phyloP scores from a whole-genome alignment of 1,284 basidiomycete species.

The Fomitopsis schrenkii region DNA sequence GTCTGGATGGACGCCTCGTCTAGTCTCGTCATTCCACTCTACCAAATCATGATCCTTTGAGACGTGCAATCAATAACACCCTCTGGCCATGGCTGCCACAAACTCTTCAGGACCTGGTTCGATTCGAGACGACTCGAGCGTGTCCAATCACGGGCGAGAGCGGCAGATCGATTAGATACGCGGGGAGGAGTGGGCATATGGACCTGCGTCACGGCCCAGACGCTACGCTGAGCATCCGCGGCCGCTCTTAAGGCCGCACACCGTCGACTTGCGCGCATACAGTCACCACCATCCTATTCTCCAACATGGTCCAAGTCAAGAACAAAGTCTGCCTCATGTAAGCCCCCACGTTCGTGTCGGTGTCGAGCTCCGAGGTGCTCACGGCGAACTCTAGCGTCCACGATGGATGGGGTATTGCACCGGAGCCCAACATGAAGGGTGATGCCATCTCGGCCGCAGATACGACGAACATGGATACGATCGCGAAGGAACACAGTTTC shows the following conservation, averaged over 20 bases:
- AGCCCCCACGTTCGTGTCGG: conserved; percentile 18
- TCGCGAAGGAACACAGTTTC: conserved; percentile 73
- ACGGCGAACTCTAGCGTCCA: conserved; percentile 61
- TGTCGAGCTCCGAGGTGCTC: background rate
- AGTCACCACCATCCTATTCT: background rate
- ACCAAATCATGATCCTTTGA: too few species aligned
- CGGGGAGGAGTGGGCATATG: background rate
- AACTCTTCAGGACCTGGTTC: background rate
- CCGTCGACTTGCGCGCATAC: background rate
- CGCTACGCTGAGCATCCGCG: background rate
- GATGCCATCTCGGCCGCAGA: conserved; percentile 82
- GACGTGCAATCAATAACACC: too few species aligned
- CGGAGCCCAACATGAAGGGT: conserved; percentile 66
- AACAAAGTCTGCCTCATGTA: conserved; percentile 92
- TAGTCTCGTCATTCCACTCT: too few species aligned
- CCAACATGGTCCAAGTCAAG: conserved; percentile 51
- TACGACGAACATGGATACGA: conserved; percentile 85
- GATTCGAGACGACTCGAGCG: background rate
- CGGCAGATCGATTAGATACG: background rate
- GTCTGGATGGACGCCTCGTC: too few species aligned
- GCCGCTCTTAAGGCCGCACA: conserved; percentile 1
- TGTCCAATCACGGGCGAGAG: background rate
- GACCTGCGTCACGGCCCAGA: background rate
- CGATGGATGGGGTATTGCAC: conserved; percentile 88
- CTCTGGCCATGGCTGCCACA: background rate